Base-by-base conservation (phyloP, 108 stramenopile species). In the Stephanodiscus triporus region DNA sequence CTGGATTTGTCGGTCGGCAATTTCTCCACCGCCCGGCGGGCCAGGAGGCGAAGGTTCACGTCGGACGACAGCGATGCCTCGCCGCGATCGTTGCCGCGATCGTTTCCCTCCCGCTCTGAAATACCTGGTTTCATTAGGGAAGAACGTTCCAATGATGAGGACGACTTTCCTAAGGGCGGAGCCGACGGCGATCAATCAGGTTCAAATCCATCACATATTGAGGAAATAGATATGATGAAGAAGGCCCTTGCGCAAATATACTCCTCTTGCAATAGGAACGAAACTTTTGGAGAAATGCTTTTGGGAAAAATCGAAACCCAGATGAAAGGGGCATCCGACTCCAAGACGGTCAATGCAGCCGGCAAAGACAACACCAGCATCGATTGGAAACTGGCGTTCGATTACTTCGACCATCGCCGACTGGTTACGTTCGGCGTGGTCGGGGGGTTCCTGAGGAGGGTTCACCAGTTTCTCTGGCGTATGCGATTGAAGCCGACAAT, bases 381-480 rank as follows among this genome's bases (percentile, higher is more conserved):
- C 16, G 90, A 90, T 38, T 89, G 89, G 90, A 86, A 84, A 16
- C 66, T 73, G 26, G 74, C 87, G 16, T 87, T 92, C 54, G 77
- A 87, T 22, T 63, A 80, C 36, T 81, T 96, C 72, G 96, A 96
- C 77, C 93, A 95, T 63, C 85, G 90, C 36, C 80, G 95, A 68
- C 75, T 97, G 61, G 72, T 91, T 34, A 85, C 95, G 1, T 97
- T 97, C 77, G 97, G 97, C 22, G 69, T 94, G 1, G 72, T 94
- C 24, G 85, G 91, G 73, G 94, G 93, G 14, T 57, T 97, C 22
- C 71, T 97, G 19, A 61, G 75, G 1, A 83, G 97, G 42, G 85
- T 97, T 51, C 97, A 97, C 66, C 71, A 81, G 40, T 95, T 80
- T 65, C 96, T 3, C 40, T 86, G 68, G 85, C 83, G 42, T 73